Percentiles rank a stretch among this genome's conserved stretches.
Conservation (phyloP, 441 rosid species). For the Hura crepitans region DNA sequence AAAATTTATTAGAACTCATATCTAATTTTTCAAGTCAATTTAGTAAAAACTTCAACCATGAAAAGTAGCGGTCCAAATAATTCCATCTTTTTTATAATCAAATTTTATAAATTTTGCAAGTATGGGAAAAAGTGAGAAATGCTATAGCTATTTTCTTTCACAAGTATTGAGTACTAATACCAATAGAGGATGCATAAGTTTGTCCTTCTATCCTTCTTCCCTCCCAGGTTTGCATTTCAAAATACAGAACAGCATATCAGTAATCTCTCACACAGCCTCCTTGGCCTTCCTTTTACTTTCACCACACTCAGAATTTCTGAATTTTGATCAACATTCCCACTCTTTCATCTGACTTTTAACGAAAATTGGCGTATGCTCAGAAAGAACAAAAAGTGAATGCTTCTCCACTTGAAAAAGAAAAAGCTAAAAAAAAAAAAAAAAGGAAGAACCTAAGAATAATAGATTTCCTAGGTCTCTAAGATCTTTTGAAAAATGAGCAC, state of each 20-base stretch:
- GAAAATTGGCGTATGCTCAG: neutral
- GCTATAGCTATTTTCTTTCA: neutral
- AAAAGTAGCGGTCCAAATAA: neutral
- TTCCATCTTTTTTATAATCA: neutral
- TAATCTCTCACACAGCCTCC: neutral
- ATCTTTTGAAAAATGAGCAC: neutral
- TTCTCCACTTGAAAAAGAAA: no score
- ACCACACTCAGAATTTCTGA: no score
- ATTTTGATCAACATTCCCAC: neutral
- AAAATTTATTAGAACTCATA: neutral
- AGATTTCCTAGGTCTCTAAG: neutral
- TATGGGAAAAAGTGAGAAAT: neutral
- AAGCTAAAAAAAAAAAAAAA: no score
- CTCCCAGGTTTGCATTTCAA: slow-evolving; percentile 1
- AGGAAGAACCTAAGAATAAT: neutral
- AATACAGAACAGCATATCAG: neutral
- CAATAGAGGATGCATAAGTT: neutral
- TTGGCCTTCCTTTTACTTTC: neutral
- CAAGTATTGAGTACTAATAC: neutral
- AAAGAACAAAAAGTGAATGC: neutral
- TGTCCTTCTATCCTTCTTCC: neutral
- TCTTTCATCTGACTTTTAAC: neutral
- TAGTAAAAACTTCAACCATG: neutral
- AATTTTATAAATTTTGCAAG: slow-evolving; percentile 1
- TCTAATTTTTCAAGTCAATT: slow-evolving; percentile 1